Conservation (phyloP, 495 filamentous ascomycete species). For the Tuber magnatum region DNA sequence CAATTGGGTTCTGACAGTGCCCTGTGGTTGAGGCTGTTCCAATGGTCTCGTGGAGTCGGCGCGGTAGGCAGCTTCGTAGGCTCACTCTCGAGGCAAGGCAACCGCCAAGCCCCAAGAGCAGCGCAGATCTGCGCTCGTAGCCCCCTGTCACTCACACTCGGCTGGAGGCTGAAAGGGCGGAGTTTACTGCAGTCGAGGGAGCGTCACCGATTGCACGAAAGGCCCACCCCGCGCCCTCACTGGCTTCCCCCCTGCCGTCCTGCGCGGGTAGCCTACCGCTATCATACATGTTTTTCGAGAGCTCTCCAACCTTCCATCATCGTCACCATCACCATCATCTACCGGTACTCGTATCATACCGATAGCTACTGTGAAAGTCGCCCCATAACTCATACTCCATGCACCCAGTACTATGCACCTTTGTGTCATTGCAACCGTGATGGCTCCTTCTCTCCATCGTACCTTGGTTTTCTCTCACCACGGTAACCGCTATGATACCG, state of each 20-base stretch:
- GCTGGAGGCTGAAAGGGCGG: slow-evolving; percentile 28
- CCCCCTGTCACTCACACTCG: slow-evolving; percentile 4
- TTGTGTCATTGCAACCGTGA: background rate
- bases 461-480: background rate
- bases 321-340: too few species aligned
- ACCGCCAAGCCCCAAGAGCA: slow-evolving; percentile 8
- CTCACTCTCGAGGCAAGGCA: slow-evolving; percentile 27
- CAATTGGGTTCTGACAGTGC: slow-evolving; percentile 38
- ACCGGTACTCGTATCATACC: background rate
- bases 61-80: slow-evolving; percentile 24
- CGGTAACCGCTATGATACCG: background rate
- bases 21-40: slow-evolving; percentile 12
- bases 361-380: background rate
- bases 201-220: background rate
- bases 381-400: background rate
- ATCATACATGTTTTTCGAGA: background rate
- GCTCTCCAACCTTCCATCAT: background rate
- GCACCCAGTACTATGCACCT: background rate
- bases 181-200: background rate
- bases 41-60: slow-evolving; percentile 5
- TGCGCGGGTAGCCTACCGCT: background rate
- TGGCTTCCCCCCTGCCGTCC: background rate
- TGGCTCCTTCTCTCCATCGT: background rate
- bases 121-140: background rate
- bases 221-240: too few species aligned